Evolutionary conservation across 2,329 filamentous ascomycete genomes (phyloP).

Genomic region (Calonectria pseudoturangicola): DNA sequence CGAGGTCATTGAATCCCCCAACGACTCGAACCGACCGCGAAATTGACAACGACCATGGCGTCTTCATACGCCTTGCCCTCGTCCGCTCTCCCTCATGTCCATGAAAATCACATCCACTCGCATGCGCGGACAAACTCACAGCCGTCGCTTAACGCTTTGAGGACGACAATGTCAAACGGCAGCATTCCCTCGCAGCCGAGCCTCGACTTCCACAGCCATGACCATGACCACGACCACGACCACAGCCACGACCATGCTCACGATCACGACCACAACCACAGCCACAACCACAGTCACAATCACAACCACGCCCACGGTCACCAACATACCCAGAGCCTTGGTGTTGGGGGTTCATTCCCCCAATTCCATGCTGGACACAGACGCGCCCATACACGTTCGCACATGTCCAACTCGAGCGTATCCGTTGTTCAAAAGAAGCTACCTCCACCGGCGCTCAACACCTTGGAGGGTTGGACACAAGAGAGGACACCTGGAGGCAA

Average conservation of each 20-base stretch:
- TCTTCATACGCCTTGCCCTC: conserved; percentile 74
- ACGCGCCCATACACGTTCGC: conserved; percentile 57
- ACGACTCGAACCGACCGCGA: conserved; percentile 23
- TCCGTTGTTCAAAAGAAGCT: conserved; percentile 56
- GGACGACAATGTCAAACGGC: conserved; percentile 59
- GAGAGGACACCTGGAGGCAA: conserved; percentile 64
- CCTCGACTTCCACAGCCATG: conserved; percentile 55
- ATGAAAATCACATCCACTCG: conserved; percentile 65
- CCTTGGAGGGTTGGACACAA: conserved; percentile 63
- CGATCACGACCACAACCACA: conserved; percentile 54
- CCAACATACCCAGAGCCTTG: conserved; percentile 46
- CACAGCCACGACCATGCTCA: conserved; percentile 47
- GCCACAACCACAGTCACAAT: conserved; percentile 57
- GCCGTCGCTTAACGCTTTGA: conserved; percentile 63
- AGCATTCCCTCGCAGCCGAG: conserved; percentile 57
- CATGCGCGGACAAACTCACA: conserved; percentile 63
- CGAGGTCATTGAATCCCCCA: conserved; percentile 18
- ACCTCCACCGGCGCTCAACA: conserved; percentile 58
- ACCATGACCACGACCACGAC: conserved; percentile 56
- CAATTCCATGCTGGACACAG: conserved; percentile 46
- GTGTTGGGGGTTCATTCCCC: conserved; percentile 30
- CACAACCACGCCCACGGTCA: conserved; percentile 56
- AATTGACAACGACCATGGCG: conserved; percentile 63
- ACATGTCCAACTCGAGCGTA: conserved; percentile 56
- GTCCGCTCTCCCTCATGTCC: conserved; percentile 68